Base-by-base conservation (phyloP, 2,329 filamentous ascomycete species). In the Monosporascus sp. region DNA sequence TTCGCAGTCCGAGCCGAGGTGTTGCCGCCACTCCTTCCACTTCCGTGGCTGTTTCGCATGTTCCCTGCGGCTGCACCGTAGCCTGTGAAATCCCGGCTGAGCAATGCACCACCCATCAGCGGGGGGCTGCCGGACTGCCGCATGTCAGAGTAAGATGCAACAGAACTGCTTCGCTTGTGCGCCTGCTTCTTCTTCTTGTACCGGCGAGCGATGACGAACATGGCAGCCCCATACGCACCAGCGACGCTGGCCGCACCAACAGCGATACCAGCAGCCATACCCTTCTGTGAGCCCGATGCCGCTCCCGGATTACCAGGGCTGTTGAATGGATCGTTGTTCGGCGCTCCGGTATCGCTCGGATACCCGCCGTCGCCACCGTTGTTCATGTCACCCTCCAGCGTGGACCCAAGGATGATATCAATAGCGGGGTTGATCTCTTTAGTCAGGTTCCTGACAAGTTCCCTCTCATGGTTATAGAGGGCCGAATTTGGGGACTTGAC, bases 191-290 rank as follows among this genome's bases (percentile, higher is more conserved):
- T 90, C 75, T 88, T 87, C 79, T 92, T 90, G 80, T 96, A 96
- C 55, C 92, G 83, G 57, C 91, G 86, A 49, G 92, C 92, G 60
- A 96, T 84, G 65, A 94, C 86, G 76, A 96, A 93, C 92, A 97
- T 96, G 69, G 90, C 91, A 14, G 88, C 89, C 66, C 91, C 92
- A 62, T 96, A 96, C n/a, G 90, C 86, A 49, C 86, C 88, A 43
- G 89, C 90, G 65, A 91, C 86, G 44, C 82, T 81, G 35, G 92
- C 83, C 25, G 89, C 87, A 63, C 89, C 90, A 22, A 90, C 79
- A 53, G 87, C 89, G 64, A 96, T 85, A 59, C 82, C 84, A 24
- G 81, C 82, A 1, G 81, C 85, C 36, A 84, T 86, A 43, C 82
- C 84, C 64, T 77, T 76, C 65, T 82, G 75, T 57, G 82, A 81